Percentiles rank a stretch among this genome's conserved stretches.
Evolutionary conservation across 176 grass and related monocot species (phyloP).

Genomic region (Cenchrus fungigraminus): DNA sequence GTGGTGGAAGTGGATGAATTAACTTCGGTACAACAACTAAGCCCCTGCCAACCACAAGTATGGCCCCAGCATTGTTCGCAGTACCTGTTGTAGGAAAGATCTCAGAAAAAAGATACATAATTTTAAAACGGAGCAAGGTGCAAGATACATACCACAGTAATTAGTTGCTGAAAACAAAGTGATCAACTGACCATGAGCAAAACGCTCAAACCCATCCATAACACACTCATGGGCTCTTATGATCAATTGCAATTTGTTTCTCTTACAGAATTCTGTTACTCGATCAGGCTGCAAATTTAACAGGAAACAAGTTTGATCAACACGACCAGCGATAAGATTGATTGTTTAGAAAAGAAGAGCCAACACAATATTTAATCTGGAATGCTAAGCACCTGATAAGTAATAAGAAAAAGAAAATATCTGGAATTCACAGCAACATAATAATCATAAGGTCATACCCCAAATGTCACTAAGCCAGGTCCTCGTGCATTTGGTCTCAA

Average conservation of each 20-base stretch:
- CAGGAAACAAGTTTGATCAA: slow-evolving; percentile 29
- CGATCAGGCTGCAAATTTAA: slow-evolving; percentile 79
- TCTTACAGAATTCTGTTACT: slow-evolving; percentile 93
- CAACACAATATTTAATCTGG: neutral
- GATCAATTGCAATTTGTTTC: slow-evolving; percentile 93
- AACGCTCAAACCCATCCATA: slow-evolving; percentile 99
- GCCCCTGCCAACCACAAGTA: slow-evolving; percentile 92
- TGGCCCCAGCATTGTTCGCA: slow-evolving; percentile 97
- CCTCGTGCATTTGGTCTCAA: slow-evolving; percentile 99
- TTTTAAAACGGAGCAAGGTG: slow-evolving; percentile 4
- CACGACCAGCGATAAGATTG: neutral
- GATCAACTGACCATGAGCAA: slow-evolving; percentile 90
- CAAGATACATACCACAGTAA: slow-evolving; percentile 84
- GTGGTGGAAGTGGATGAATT: slow-evolving; percentile 98
- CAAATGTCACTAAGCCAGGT: slow-evolving; percentile 93
- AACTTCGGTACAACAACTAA: slow-evolving; percentile 89
- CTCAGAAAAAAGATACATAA: slow-evolving; percentile 32
- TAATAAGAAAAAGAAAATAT: neutral
- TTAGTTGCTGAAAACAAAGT: slow-evolving; percentile 99
- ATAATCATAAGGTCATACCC: slow-evolving; percentile 59
- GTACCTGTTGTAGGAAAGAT: slow-evolving; percentile 62
- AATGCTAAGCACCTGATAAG: neutral
- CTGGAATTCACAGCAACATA: slow-evolving; percentile 21
- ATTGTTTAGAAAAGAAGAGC: slow-evolving; percentile 16
- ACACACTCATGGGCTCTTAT: slow-evolving; percentile 99